Base-by-base conservation (phyloP, 2,329 filamentous ascomycete species). In the Alternaria postmessia region DNA sequence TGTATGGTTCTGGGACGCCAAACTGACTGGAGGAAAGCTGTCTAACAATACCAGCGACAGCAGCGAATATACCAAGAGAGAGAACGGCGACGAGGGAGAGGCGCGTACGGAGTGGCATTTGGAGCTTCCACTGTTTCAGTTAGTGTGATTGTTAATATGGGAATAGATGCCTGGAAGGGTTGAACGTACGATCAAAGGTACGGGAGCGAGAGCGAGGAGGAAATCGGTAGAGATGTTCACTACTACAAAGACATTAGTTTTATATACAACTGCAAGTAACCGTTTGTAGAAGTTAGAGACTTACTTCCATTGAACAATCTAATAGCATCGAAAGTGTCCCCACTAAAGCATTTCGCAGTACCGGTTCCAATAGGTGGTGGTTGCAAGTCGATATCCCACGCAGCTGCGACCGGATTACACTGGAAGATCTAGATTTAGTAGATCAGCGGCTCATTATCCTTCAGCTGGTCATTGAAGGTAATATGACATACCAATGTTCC, bases 231-330 rank as follows among this genome's bases (percentile, higher is more conserved):
- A 39, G 56, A 80, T 80, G 51, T 79, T 81, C 54, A 81, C 70
- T 28, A 74, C 73, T 74, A 11, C 12, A 22, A 7, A 8, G 12
- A 16, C 16, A 39, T 22, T 9, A 42, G 22, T 9, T 2, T n/a
- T 16, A 18, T 47, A 4, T 4, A 20, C 18, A 18, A 22, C 5
- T 5, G 3, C 12, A 9, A 14, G 18, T 7, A 22, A 3, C 20
- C 20, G n/a, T 20, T 4, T 9, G n/a, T 12, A 5, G 18, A 32
- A 7, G 8, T 18, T 18, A 22, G 11, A 28, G 8, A 62, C 74
- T 68, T 63, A 79, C 79, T 70, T 66, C 80, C 81, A 68, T 84
- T 83, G 67, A 81, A 79, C n/a, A 85, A 67, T 14, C 81, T 82
- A 24, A 85, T 75, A 28, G 76, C 73, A n/a, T 73, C 77, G 64